Conservation (phyloP, 495 filamentous ascomycete species). For the Aspergillus ellipticus region DNA sequence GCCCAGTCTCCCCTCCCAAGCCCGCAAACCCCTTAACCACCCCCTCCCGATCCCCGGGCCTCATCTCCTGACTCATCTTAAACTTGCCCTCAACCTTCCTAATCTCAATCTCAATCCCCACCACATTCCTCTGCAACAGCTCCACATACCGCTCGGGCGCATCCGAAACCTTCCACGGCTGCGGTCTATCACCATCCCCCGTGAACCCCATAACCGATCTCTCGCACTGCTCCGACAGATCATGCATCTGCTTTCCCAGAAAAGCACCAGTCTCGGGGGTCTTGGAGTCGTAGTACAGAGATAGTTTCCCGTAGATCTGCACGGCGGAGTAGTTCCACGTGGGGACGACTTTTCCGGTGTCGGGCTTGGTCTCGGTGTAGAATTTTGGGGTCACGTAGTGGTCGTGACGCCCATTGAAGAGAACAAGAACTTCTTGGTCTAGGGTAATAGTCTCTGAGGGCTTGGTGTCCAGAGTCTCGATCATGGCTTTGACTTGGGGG, state of each 20-base stretch:
- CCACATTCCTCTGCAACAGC: conserved; percentile 48
- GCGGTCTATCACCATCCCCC: conserved; percentile 15
- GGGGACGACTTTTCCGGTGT: conserved; percentile 54
- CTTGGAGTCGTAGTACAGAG: conserved; percentile 39
- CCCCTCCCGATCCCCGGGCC: conserved; percentile 40
- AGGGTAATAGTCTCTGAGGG: conserved; percentile 12
- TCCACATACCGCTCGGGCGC: conserved; percentile 46
- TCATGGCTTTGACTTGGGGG: conserved; percentile 51
- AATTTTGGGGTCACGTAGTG: conserved; percentile 60
- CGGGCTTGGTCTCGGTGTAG: conserved; percentile 54
- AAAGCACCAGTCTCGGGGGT: conserved; percentile 33
- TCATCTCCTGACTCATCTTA: conserved; percentile 55
- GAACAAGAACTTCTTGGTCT: conserved; percentile 35
- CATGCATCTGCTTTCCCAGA: conserved; percentile 39
- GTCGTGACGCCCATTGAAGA: conserved; percentile 49
- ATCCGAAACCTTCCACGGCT: conserved; percentile 46
- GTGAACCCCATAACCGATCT: conserved; percentile 43
- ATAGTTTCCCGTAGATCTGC: conserved; percentile 49
- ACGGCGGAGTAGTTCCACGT: conserved; percentile 61
- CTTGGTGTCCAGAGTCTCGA: conserved; percentile 32
- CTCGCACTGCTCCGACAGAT: conserved; percentile 44
- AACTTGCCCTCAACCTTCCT: conserved; percentile 47
- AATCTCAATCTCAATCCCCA: conserved; percentile 50
- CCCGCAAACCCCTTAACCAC: conserved; percentile 36
- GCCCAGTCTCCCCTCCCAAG: conserved; percentile 14